Percentiles rank a stretch among this genome's conserved stretches.
phyloP scores from a whole-genome alignment of 208 protist species.

The Acanthamoeba sp. region DNA sequence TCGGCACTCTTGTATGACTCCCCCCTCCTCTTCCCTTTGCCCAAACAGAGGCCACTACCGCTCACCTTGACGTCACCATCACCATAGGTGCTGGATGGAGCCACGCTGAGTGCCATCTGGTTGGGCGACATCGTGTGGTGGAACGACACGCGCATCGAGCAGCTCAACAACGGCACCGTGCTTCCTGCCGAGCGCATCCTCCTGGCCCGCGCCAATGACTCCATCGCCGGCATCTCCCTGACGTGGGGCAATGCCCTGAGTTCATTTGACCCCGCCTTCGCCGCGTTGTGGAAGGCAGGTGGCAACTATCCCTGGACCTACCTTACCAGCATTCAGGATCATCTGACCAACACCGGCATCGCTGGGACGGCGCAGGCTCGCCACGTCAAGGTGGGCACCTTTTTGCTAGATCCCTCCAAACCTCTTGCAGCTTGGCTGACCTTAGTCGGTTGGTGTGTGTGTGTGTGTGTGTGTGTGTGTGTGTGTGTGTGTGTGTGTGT shows the following conservation, averaged over 20 bases:
- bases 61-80: background rate
- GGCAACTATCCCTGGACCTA: background rate
- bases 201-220: background rate
- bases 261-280: background rate
- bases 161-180: background rate
- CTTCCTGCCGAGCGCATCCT: background rate
- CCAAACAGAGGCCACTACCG: background rate
- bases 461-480: no score
- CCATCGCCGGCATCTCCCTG: background rate
- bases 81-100: background rate
- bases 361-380: background rate
- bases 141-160: background rate
- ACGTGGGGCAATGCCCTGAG: background rate
- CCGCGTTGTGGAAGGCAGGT: background rate
- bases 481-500: no score
- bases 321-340: background rate
- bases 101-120: constrained; percentile 13
- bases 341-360: background rate
- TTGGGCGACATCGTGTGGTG: constrained; percentile 21
- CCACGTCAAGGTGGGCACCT: background rate
- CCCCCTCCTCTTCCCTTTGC: no score
- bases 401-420: no score
- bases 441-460: no score
- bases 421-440: no score
- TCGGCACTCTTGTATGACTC: background rate